phyloP scores from a whole-genome alignment of 371 early-diverging fungal species.

The Mycotypha africana region DNA sequence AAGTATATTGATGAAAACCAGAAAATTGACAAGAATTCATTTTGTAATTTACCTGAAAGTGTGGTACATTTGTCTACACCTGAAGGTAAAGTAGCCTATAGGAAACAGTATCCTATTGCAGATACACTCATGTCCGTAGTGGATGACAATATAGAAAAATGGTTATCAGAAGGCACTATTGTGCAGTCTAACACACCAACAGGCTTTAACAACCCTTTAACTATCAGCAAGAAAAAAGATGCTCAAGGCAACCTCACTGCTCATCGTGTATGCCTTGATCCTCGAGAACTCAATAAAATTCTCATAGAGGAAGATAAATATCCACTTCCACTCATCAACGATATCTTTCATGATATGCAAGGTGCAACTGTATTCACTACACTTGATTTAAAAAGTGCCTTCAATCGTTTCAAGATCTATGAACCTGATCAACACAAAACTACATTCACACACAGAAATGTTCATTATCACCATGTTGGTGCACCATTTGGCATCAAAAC shows the following conservation, averaged over 20 bases:
- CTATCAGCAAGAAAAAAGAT: constrained; percentile 6
- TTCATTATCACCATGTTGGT: constrained; percentile 7
- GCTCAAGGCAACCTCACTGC: constrained; percentile 4
- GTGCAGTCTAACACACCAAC: neutral
- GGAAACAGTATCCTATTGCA: constrained; percentile 6
- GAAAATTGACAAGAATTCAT: neutral
- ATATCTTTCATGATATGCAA: constrained; percentile 1
- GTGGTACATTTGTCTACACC: constrained; percentile 2
- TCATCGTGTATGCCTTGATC: constrained; percentile 1
- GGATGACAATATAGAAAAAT: constrained; percentile 1
- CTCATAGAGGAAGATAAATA: neutral
- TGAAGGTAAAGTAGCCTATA: neutral
- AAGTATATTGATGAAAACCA: neutral
- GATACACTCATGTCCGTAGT: neutral
- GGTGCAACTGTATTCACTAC: neutral
- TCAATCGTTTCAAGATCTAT: constrained; percentile 2
- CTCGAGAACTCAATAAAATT: constrained; percentile 2
- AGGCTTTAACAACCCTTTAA: constrained; percentile 7
- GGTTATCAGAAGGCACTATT: constrained; percentile 4
- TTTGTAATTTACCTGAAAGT: constrained; percentile 3
- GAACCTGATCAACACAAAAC: constrained; percentile 1
- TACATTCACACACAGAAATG: constrained; percentile 4
- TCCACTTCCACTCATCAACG: constrained; percentile 3
- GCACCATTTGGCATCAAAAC: constrained; percentile 5
- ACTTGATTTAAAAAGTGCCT: constrained; percentile 4